Percentiles rank a stretch among this genome's conserved stretches.
phyloP scores from a whole-genome alignment of 148 eudicot genomes.

The Vaccinium vitisidaea region DNA sequence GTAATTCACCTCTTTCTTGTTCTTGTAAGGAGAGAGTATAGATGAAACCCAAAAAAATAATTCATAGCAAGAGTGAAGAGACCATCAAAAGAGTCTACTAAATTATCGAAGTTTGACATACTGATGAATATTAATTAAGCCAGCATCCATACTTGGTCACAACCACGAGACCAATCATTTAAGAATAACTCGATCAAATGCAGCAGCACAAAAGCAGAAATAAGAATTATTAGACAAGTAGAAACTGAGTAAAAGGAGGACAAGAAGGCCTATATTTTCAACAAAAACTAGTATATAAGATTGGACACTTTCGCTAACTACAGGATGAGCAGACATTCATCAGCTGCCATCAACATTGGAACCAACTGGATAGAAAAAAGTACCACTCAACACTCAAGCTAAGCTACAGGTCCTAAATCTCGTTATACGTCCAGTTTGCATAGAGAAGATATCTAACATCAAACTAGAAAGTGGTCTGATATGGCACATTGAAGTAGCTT shows the following conservation, averaged over 20 bases:
- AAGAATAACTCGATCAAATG: neutral
- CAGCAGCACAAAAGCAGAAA: neutral
- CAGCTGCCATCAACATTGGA: neutral
- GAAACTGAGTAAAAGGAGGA: neutral
- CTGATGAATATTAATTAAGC: neutral
- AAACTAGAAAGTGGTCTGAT: conserved; percentile 8
- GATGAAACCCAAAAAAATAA: neutral
- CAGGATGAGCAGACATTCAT: neutral
- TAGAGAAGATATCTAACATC: neutral
- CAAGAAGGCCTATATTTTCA: neutral
- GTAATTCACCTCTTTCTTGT: neutral
- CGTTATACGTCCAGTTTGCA: conserved; percentile 1
- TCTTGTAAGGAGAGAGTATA: neutral
- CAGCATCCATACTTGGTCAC: neutral
- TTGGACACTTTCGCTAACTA: neutral
- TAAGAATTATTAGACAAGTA: neutral
- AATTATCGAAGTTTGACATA: neutral
- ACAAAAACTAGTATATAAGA: conserved; percentile 7
- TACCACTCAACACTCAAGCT: neutral
- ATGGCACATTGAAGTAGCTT: neutral
- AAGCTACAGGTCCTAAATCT: neutral
- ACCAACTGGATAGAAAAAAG: conserved; percentile 1
- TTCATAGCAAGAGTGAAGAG: neutral
- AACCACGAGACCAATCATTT: neutral
- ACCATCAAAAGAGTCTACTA: neutral